Evolutionary conservation across 108 stramenopile genomes (phyloP), one percentile per base, ranked within the genome.

Genomic region (Nitzschia putrida): DNA sequence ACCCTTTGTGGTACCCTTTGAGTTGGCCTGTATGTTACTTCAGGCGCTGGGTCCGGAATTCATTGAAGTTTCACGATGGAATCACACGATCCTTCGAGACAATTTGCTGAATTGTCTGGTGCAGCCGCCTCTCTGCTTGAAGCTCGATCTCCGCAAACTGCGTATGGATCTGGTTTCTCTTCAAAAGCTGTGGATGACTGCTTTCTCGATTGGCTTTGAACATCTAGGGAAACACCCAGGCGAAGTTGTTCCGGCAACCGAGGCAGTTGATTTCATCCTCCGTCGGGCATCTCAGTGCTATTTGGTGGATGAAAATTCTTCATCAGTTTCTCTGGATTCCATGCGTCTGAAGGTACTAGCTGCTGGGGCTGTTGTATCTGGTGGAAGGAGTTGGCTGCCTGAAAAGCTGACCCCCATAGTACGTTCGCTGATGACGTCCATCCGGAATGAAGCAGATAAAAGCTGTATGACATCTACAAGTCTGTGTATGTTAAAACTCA

Each of bases 391-490:
- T 25, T 51, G 61, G 44, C 57, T 84, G 8, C 91, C 91, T 37
- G 14, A 24, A n/a, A 92, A 89, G 66, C 45, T 89, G 43, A 85
- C 87, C 2, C 85, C 85, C 8, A 29, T 89, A 16, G 82, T 92
- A 14, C 88, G 88, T 18, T 57, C 83, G 1, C 60, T 92, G 38
- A 82, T 92, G 76, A 89, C 91, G 51, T 86, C 86, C 18, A 44
- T 92, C 23, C 84, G 80, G 53, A 92, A 85, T 55, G 91, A 89
- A 76, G 20, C 9, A 20, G 70, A 66, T 18, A 29, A 49, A 13
- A 23, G 34, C 16, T 77, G 63, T 25, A 68, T 51, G 74, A 61
- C 37, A 13, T 2, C 21, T 21, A 42, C 53, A 26, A 71, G 85
- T 61, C 47, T 45, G 5, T 67, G 76, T 49, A 74, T 83, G 50